Percentiles rank a stretch among this genome's conserved stretches.
These are phyloP conservation scores for Termitomyces sp. DNA, from an alignment of 768 basidiomycete species.

Conservation along the genomic window DNA sequence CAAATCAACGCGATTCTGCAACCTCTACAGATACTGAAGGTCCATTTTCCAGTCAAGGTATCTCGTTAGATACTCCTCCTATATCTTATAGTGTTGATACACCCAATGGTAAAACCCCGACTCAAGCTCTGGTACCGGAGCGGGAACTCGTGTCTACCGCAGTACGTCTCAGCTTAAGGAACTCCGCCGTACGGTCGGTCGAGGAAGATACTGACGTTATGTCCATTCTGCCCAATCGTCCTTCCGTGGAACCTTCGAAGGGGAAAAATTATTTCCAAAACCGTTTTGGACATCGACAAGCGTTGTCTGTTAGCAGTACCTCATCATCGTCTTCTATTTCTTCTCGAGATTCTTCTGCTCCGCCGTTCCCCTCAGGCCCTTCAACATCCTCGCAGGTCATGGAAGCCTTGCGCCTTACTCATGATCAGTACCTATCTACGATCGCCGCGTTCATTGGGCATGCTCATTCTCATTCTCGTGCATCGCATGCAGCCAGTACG, in stretches of 20 bases:
- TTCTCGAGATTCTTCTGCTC: slow-evolving; percentile 52
- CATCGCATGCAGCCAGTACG: slow-evolving; percentile 88
- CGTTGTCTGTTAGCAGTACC: slow-evolving; percentile 61
- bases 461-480: slow-evolving; percentile 86
- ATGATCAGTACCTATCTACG: slow-evolving; percentile 87
- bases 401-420: slow-evolving; percentile 74
- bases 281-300: slow-evolving; percentile 36
- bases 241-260: slow-evolving; percentile 6
- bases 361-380: slow-evolving; percentile 70
- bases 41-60: slow-evolving; percentile 23
- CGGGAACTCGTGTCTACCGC: slow-evolving; percentile 21
- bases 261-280: slow-evolving; percentile 22
- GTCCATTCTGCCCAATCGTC: slow-evolving; percentile 29
- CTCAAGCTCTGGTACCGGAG: slow-evolving; percentile 21
- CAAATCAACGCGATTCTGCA: slow-evolving; percentile 37
- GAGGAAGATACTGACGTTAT: slow-evolving; percentile 33
- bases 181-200: slow-evolving; percentile 14
- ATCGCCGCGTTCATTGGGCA: slow-evolving; percentile 98
- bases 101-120: slow-evolving; percentile 30
- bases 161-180: slow-evolving; percentile 42
- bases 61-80: slow-evolving; percentile 23
- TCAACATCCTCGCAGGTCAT: slow-evolving; percentile 64
- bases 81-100: slow-evolving; percentile 21
- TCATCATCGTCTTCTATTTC: slow-evolving; percentile 66
- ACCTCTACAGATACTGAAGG: slow-evolving; percentile 26